Conservation (phyloP, 345 rosid genomes). For the Citrus australasica region DNA sequence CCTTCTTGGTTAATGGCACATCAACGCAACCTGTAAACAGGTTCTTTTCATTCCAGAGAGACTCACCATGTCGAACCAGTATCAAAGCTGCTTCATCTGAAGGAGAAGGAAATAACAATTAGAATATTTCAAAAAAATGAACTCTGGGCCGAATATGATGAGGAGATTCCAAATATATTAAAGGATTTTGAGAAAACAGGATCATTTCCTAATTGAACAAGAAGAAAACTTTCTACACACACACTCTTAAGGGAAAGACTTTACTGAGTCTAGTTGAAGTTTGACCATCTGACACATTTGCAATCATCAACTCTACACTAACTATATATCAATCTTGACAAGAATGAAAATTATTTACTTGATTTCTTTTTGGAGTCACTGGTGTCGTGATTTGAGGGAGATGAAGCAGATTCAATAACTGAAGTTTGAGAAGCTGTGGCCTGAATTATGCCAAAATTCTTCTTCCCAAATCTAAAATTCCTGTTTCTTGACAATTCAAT, state of each 20-base stretch:
- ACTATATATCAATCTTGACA: neutral
- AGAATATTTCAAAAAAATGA: slow-evolving; percentile 11
- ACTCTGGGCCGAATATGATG: neutral
- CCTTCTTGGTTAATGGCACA: slow-evolving; percentile 89
- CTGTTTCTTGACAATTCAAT: slow-evolving; percentile 24
- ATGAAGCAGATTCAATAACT: slow-evolving; percentile 49
- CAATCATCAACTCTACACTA: neutral
- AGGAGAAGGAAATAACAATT: neutral
- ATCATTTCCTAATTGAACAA: neutral
- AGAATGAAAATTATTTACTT: slow-evolving; percentile 37
- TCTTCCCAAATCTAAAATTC: slow-evolving; percentile 21
- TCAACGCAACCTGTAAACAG: slow-evolving; percentile 97
- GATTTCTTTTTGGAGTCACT: slow-evolving; percentile 50
- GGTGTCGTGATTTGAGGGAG: slow-evolving; percentile 41
- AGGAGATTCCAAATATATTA: neutral
- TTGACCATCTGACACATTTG: neutral
- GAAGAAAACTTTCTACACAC: neutral
- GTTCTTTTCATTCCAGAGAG: slow-evolving; percentile 98
- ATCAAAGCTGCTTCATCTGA: slow-evolving; percentile 87
- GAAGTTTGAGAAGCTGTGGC: slow-evolving; percentile 59
- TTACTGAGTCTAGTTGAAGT: neutral
- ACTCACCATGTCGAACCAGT: slow-evolving; percentile 93
- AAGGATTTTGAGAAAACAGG: neutral
- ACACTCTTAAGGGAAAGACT: neutral
- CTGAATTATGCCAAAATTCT: slow-evolving; percentile 32